phyloP scores from a whole-genome alignment of 495 filamentous ascomycete genomes.

The Pyrenula massariospora region DNA sequence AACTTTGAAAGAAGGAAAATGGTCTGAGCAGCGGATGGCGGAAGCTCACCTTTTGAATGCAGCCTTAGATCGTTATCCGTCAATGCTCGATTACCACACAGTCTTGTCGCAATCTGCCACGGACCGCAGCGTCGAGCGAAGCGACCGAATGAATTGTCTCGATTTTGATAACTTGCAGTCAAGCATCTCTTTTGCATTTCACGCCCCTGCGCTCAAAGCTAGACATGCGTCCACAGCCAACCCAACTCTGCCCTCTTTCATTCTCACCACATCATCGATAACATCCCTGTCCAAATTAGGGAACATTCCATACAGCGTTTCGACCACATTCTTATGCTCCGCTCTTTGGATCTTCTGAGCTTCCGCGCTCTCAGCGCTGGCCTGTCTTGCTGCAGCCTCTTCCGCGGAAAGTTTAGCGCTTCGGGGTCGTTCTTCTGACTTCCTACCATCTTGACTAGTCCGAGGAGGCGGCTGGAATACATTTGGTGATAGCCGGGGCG shows the following conservation, averaged over 20 bases:
- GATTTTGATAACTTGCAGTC: too few species aligned
- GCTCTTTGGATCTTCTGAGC: slow-evolving; percentile 71
- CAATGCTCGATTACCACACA: too few species aligned
- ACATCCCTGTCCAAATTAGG: slow-evolving; percentile 81
- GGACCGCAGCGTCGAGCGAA: too few species aligned
- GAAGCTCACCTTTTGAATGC: too few species aligned
- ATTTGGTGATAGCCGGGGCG: slow-evolving; percentile 47
- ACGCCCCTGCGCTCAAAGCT: slow-evolving; percentile 46
- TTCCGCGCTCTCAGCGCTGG: slow-evolving; percentile 84
- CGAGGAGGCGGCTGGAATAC: slow-evolving; percentile 35
- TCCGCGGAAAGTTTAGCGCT: slow-evolving; percentile 42
- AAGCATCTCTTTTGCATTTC: not conserved
- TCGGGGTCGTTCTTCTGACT: slow-evolving; percentile 32
- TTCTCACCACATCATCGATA: slow-evolving; percentile 85
- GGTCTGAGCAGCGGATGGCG: too few species aligned
- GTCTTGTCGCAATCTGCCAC: too few species aligned
- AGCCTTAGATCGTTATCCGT: too few species aligned
- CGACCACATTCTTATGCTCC: slow-evolving; percentile 84
- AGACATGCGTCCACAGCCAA: slow-evolving; percentile 87
- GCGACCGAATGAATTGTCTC: too few species aligned
- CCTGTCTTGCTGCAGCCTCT: slow-evolving; percentile 88
- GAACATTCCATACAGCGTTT: slow-evolving; percentile 87
- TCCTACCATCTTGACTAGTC: slow-evolving; percentile 29
- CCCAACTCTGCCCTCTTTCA: slow-evolving; percentile 87
- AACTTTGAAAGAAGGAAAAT: too few species aligned